Base-by-base conservation (phyloP, 768 basidiomycete genomes). In the Boletus rufocinnamomeus region DNA sequence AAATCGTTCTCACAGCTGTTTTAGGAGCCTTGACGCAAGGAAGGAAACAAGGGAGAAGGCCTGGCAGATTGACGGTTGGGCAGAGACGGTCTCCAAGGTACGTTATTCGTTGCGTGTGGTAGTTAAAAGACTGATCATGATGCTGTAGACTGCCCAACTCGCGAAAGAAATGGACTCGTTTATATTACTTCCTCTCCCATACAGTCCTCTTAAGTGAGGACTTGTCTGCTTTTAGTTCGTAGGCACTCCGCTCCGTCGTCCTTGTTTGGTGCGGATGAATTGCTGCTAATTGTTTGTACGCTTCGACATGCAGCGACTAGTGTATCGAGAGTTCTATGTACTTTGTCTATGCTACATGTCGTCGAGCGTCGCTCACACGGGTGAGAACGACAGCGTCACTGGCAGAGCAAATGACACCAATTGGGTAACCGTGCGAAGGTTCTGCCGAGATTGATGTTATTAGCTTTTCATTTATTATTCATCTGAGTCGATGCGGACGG, bases 51-150 rank as follows among this genome's bases (percentile, higher is more conserved):
- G 96, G 43, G 91, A 96, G 73, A 84, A 87, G 71, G 94, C 95
- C 25, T 99, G 96, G 96, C 84, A 91, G 67, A 81, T 93, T 64
- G 93, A 95, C 60, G 94, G 93, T 6, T 99, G 96, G 96, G 89
- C 91, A 45, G 91, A 92, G 73, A 96, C 94, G 0, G 94, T 96
- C 35, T 86, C 88, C 60, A 93, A 95, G 87, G 95, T 87, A 63
- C 9, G 5, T 50, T 38, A 32, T 54, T 52, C 9, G 62, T 79
- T 64, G 34, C 14, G 38, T n/a, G 17, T 38, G n/a, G 27, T 30
- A 46, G 25, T 32, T 23, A 23, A 10, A 44, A 51, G 34, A 21
- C 53, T 54, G 41, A 64, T 7, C 35, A 16, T 51, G 45, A 53
- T 40, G 35, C 40, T 48, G 57, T 73, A 98, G 94, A 99, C 97